Base-by-base conservation (phyloP, 345 rosid species). In the Acer campestre region DNA sequence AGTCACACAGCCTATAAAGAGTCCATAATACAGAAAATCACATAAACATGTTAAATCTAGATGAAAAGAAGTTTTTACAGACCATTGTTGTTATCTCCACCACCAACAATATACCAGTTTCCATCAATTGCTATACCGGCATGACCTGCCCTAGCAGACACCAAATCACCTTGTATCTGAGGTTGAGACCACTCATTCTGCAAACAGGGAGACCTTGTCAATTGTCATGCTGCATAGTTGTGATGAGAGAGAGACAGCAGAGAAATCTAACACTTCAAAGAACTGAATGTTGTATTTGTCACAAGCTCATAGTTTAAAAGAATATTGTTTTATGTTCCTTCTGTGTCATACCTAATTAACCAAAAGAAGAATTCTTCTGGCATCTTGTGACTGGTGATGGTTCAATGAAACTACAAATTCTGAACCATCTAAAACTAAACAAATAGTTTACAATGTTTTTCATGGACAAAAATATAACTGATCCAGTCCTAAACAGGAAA, bases 121-220 rank as follows among this genome's bases (percentile, higher is more conserved):
- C 89, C 97, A 25, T 79, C 95, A 81, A 96, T 84, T 77, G 91
- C 78, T 74, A 90, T 84, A 85, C 92, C 87, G 29, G 99, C 91
- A 79, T 92, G 99, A 79, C 99, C 99, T 70, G 99, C 99, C 82
- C 98, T 89, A 82, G 97, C 88, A 75, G 85, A 79, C 74, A 92
- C 91, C 76, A 75, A 62, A 83, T 89, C 93, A 77, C 97, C 95
- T 81, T 84, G 94, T 81, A 88, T 84, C 80, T 92, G 91, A 77
- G 97, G 94, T 85, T 88, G 91, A 62, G 97, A 92, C 99, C 99
- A 96, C 84, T 94, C 97, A 88, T 89, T 89, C 99, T 96, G 93
- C 88, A 85, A 64, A 67, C 44, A 67, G 2, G 29, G 29, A 74
- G n/a, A 65, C 48, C 63, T 44, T 49, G 58, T 70, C 70, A 79